Evolutionary conservation across 345 rosid species (phyloP).

Genomic region (Dipteronia dyeriana): DNA sequence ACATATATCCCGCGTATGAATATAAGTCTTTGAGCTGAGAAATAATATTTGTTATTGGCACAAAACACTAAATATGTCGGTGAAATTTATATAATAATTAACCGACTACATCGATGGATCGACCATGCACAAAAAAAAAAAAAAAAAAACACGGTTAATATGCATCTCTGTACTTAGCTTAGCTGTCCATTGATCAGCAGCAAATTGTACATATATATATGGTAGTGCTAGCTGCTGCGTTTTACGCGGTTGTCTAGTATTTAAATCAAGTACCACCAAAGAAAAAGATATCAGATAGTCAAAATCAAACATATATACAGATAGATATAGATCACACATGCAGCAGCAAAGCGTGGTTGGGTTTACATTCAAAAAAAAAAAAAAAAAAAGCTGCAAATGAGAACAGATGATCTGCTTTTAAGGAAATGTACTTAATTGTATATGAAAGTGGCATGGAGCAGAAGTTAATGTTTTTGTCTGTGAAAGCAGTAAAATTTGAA

Average conservation of each 20-base stretch:
- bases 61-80: constrained; percentile 13
- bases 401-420: background rate
- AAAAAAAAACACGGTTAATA: background rate
- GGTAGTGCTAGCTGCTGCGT: background rate
- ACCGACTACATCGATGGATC: background rate
- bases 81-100: background rate
- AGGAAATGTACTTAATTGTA: background rate
- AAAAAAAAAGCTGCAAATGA: background rate
- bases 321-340: no score
- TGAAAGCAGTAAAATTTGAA: background rate
- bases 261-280: background rate
- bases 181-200: constrained; percentile 11
- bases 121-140: constrained; percentile 4
- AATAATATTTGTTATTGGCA: background rate
- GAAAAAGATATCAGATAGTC: background rate
- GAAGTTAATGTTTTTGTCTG: background rate
- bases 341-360: background rate
- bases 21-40: no score
- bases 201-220: background rate
- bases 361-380: background rate
- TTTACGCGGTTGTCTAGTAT: constrained; percentile 7
- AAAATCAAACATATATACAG: background rate
- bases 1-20: background rate
- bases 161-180: background rate
- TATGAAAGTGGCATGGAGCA: background rate